These are phyloP conservation scores for Paracoccidioides brasiliensis DNA, from an alignment of 2,329 filamentous ascomycete genomes.

Conservation along the genomic window DNA sequence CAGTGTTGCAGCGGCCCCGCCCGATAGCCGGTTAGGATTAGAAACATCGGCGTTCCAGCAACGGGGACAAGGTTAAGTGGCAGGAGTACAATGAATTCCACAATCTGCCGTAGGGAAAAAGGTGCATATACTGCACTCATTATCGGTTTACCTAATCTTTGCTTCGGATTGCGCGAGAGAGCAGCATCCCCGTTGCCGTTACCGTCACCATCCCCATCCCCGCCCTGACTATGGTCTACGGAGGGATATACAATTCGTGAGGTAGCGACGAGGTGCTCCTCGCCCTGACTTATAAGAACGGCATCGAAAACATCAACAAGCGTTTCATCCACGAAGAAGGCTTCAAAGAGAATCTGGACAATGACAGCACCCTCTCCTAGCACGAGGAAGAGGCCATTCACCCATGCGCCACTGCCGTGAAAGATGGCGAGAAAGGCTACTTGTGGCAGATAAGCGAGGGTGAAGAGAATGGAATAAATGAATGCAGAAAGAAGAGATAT, in stretches of 20 bases:
- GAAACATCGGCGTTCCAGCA: conserved; percentile 70
- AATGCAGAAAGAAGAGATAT: conserved; percentile 68
- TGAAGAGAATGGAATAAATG: conserved; percentile 74
- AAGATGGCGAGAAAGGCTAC: conserved; percentile 82
- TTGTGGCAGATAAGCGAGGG: conserved; percentile 79
- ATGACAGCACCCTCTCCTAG: conserved; percentile 53
- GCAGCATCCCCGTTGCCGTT: conserved; percentile 1
- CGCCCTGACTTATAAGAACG: conserved; percentile 60
- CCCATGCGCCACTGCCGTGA: conserved; percentile 74
- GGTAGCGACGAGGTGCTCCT: conserved; percentile 51
- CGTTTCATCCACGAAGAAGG: conserved; percentile 68
- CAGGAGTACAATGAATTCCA: conserved; percentile 66
- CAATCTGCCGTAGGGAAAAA: conserved; percentile 80
- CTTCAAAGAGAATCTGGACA: conserved; percentile 57
- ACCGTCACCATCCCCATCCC: conserved; percentile 1
- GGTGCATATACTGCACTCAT: conserved; percentile 67
- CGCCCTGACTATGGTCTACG: conserved; percentile 32
- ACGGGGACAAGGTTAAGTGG: conserved; percentile 81
- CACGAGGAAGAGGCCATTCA: conserved; percentile 76
- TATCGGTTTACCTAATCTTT: conserved; percentile 71
- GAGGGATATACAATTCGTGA: conserved; percentile 54
- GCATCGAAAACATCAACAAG: conserved; percentile 76
- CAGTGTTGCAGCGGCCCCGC: conserved; percentile 83
- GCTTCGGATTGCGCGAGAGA: conserved; percentile 47
- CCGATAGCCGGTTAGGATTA: conserved; percentile 75